phyloP scores from a whole-genome alignment of 23 red algal species.

The Gracilaria caudata region DNA sequence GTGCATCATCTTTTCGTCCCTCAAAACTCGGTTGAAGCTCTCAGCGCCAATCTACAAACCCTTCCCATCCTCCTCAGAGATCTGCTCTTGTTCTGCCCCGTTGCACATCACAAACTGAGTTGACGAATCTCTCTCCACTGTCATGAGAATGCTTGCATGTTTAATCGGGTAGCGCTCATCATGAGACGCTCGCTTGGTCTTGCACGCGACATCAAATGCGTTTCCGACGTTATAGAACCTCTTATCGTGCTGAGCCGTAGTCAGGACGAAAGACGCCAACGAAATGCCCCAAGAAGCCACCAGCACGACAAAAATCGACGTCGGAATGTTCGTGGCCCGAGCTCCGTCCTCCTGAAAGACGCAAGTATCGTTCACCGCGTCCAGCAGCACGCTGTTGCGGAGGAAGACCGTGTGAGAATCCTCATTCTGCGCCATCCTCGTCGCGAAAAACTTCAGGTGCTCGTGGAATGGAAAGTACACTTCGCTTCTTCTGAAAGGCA shows the following conservation, averaged over 20 bases:
- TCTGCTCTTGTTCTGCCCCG: no score
- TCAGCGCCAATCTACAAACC: no score
- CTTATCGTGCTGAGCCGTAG: neutral
- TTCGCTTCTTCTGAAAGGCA: neutral
- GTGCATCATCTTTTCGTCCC: no score
- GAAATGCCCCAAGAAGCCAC: slow-evolving; percentile 6
- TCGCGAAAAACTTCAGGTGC: neutral
- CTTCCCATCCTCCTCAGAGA: no score
- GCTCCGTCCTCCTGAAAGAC: slow-evolving; percentile 9
- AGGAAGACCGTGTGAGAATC: neutral
- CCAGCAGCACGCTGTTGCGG: neutral
- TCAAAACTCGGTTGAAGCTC: no score
- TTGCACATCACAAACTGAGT: no score
- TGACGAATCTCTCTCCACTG: no score
- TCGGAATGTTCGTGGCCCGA: neutral
- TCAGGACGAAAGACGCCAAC: neutral
- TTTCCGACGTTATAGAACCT: slow-evolving; percentile 17
- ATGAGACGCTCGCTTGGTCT: slow-evolving; percentile 8
- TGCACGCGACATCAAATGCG: neutral
- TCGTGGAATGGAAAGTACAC: neutral
- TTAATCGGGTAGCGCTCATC: neutral
- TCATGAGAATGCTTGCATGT: no score
- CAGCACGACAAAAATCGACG: neutral
- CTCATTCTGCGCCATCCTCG: neutral
- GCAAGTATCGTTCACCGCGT: slow-evolving; percentile 3